Base-by-base conservation (phyloP, 495 filamentous ascomycete species). In the Platismatia glauca region DNA sequence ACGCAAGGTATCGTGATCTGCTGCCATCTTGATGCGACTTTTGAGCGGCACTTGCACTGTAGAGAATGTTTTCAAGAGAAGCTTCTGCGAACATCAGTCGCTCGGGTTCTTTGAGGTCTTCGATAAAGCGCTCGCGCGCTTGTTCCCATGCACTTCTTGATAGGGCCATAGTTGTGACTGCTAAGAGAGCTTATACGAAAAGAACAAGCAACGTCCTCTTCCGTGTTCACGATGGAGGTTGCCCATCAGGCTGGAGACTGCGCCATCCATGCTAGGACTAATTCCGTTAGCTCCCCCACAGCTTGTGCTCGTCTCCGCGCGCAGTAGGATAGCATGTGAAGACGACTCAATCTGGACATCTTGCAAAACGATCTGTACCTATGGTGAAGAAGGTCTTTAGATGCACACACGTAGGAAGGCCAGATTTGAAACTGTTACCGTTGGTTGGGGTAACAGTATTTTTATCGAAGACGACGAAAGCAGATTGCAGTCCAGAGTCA, bases 31-130 rank as follows among this genome's bases (percentile, higher is more conserved):
- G 56, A 58, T 58, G 56, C 1, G 18, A 3, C 11, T 41, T 39
- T 43, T 58, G 35, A 20, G 56, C 56, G 5, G 56, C 56, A 18
- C 56, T 58, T 31, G 56, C 56, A 5, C 35, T 29, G 35, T 58
- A 58, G 34, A 58, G 41, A 4, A 39, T n/a, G 56, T 24, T 41
- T 31, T 58, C 56, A 6, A 58, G 41, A 58, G 56, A 58, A 43
- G 56, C 56, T 27, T 58, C 29, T 43, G 29, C 15, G 9, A 58
- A 58, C 34, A 58, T 24, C 0, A 39, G 56, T 24, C 41, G 35
- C 34, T 58, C 56, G 7, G 22, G 35, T 4, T 27, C 56, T 15
- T 43, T 29, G 34, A 58, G 56, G 41, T 58, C 56, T 24, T 58
- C 56, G 56, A 58, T 24, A 15, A 39, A 58, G 35, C 56, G 56